Base-by-base conservation (phyloP, 352 stramenopile species). In the Phytophthora pinifolia region DNA sequence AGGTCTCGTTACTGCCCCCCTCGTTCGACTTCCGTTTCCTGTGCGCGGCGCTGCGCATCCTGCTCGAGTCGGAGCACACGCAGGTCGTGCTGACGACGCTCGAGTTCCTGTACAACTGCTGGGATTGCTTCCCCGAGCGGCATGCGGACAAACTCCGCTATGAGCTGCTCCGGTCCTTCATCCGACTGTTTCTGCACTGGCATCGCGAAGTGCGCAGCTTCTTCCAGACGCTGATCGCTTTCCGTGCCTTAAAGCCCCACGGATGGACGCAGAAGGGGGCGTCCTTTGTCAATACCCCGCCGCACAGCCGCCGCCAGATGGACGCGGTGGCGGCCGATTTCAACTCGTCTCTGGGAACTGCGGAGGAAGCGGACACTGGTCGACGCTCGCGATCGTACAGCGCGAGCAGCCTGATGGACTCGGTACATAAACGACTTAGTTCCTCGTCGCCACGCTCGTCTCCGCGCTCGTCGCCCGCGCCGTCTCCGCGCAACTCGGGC, bases 31-130 rank as follows among this genome's bases (percentile, higher is more conserved):
- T 94, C 47, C 76, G 86, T 1, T 96, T 96, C 45, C 44, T 96
- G 35, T 94, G 84, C 18, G 65, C 83, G 9, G 86, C 86, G 0
- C 59, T 96, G 2, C 79, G 85, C 27, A 93, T 96, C 54, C 57
- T 96, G 9, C 50, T 96, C 46, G 68, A 81, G 5, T 93, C 83
- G 1, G 86, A 96, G 43, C 86, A 96, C 53, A 94, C 84, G 0
- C 86, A 96, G 33, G 85, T 96, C 9, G 80, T 93, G 9, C 57
- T 96, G 17, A 94, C 86, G 14, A 96, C 86, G 0, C 57, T 96
- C 29, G 86, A 96, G 51, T 93, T 96, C 46, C 53, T 96, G 25
- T 96, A 96, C 67, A 96, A 96, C 31, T 92, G 83, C 44, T 96
- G 86, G 86, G 86, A 96, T 59, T 92, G 82, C 52, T 96, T 96